phyloP scores from a whole-genome alignment of 2,329 filamentous ascomycete species.

The Calonectria montana region DNA sequence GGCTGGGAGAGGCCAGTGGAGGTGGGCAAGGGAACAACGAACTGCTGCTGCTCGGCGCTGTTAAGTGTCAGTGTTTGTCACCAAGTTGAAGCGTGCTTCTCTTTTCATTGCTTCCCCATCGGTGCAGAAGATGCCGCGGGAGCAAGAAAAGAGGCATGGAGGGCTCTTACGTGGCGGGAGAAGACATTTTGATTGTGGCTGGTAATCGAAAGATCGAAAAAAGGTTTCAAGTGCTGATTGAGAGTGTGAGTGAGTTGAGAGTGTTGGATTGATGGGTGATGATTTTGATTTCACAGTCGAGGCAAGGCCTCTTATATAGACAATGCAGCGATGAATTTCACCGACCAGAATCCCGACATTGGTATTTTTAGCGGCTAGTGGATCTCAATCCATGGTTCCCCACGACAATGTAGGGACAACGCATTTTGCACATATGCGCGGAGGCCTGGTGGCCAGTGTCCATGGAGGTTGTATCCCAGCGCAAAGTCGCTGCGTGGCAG shows the following conservation, averaged over 20 bases:
- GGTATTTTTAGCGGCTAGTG: background rate
- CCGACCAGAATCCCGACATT: background rate
- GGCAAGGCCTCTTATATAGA: background rate
- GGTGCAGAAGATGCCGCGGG: background rate
- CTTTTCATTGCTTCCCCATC: background rate
- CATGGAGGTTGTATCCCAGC: background rate
- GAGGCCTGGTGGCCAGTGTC: background rate
- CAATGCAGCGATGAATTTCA: background rate
- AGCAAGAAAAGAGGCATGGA: background rate
- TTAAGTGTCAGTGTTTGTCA: background rate
- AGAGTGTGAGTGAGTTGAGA: constrained; percentile 1
- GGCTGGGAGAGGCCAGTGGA: constrained; percentile 50
- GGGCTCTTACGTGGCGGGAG: constrained; percentile 1
- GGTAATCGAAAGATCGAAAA: constrained; percentile 3
- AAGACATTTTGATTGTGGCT: constrained; percentile 7
- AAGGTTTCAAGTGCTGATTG: background rate
- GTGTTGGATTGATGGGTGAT: constrained; percentile 1
- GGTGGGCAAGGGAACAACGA: constrained; percentile 42
- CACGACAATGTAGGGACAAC: constrained; percentile 2
- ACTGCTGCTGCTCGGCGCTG: constrained; percentile 21
- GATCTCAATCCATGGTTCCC: background rate
- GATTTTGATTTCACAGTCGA: background rate
- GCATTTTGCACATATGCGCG: background rate
- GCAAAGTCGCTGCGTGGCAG: background rate
- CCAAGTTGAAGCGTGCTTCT: background rate